Percentiles rank a stretch among this genome's conserved stretches.
Evolutionary conservation across 2,329 filamentous ascomycete species (phyloP).

Genomic region (Ceratocystis smalleyi): DNA sequence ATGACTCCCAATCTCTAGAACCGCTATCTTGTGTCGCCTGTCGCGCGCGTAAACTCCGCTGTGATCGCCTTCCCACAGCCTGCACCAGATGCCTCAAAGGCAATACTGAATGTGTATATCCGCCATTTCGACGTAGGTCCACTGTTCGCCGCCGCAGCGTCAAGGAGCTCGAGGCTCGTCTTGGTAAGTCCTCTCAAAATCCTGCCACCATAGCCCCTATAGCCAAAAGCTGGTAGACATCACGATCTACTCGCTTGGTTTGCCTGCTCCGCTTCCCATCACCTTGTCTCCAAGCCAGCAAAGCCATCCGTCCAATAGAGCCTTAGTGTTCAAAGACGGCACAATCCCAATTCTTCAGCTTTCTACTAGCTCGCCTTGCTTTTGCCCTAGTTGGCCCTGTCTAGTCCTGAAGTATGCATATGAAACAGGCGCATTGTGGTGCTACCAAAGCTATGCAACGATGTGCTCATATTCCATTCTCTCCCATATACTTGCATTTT

Average conservation of each 20-base stretch:
- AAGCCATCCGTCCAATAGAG: too few relatives aligned
- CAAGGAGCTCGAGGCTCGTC: constrained; percentile 71
- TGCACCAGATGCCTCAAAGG: constrained; percentile 67
- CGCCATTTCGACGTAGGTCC: constrained; percentile 76
- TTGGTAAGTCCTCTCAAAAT: constrained; percentile 42
- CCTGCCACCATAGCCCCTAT: background rate
- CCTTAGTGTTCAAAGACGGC: too few relatives aligned
- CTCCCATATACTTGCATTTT: background rate
- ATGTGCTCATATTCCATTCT: background rate
- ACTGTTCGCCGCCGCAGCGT: constrained; percentile 81
- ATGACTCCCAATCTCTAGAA: constrained; percentile 22
- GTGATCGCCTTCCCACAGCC: constrained; percentile 63
- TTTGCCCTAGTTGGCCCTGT: too few relatives aligned
- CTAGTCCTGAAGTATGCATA: background rate
- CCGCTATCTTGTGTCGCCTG: constrained; percentile 69
- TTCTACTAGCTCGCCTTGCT: too few relatives aligned
- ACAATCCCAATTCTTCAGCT: too few relatives aligned
- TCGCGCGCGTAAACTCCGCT: constrained; percentile 70
- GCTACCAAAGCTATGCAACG: background rate
- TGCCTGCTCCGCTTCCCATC: background rate
- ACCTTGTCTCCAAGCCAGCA: background rate
- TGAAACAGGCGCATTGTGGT: background rate
- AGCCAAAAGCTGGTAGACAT: background rate
- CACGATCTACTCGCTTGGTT: background rate
- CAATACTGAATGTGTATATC: constrained; percentile 67